Conservation (phyloP, 2,329 filamentous ascomycete genomes). For the Aspergillus novofumigatus region DNA sequence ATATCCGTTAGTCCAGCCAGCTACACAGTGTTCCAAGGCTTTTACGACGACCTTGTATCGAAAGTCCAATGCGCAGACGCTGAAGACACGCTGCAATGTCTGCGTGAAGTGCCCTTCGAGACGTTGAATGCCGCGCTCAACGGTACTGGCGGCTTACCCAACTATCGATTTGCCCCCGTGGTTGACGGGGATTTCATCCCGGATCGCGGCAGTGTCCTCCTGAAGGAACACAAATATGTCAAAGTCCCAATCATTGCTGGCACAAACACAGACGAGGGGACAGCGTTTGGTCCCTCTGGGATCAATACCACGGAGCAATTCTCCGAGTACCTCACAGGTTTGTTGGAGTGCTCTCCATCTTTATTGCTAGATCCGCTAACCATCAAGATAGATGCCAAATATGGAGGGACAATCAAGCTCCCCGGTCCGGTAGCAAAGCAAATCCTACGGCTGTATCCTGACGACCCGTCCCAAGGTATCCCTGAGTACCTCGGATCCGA, state of each 20-base stretch:
- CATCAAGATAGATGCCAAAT: constrained; percentile 18
- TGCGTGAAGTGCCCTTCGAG: constrained; percentile 58
- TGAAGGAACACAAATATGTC: constrained; percentile 57
- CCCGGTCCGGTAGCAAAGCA: constrained; percentile 29
- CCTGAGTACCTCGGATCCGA: constrained; percentile 39
- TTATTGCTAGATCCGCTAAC: background rate
- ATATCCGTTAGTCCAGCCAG: constrained; percentile 42
- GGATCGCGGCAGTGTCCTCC: constrained; percentile 50
- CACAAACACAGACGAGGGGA: constrained; percentile 63
- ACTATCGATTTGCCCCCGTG: constrained; percentile 36
- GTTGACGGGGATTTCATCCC: constrained; percentile 56
- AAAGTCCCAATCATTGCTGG: constrained; percentile 62
- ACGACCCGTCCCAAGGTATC: constrained; percentile 47
- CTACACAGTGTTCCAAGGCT: constrained; percentile 35
- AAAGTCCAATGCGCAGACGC: constrained; percentile 56
- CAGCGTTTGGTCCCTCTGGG: constrained; percentile 49
- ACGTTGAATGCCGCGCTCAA: constrained; percentile 55
- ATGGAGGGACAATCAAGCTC: constrained; percentile 14
- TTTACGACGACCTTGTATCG: constrained; percentile 60
- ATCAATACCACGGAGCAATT: constrained; percentile 56
- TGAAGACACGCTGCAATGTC: constrained; percentile 59
- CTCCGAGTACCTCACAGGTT: constrained; percentile 36
- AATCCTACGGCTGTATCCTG: constrained; percentile 51
- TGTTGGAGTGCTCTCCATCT: background rate
- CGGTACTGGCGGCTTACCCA: constrained; percentile 31